Evolutionary conservation across 139 green algal species (phyloP).

Genomic region (Zygnema circumcarinatum): DNA sequence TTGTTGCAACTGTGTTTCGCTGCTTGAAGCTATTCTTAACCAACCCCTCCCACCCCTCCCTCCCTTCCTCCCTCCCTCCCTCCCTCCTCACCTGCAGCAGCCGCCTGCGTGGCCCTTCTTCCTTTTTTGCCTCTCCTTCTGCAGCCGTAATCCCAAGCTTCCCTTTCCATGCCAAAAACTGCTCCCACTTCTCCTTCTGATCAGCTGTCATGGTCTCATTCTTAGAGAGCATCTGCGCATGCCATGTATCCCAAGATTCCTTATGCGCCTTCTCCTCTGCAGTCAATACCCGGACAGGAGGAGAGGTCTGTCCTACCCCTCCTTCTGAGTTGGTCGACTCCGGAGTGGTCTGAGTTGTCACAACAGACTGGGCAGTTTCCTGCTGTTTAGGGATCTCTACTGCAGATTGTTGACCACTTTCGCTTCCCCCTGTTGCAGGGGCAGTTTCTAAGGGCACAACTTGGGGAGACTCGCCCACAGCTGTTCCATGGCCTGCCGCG

Average conservation of each 20-base stretch:
- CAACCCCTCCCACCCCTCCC: not conserved
- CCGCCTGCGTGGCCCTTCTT: not conserved
- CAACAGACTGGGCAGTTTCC: no score
- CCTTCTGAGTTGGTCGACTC: no score
- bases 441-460: no score
- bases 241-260: not conserved
- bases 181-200: conserved; percentile 26
- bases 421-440: no score
- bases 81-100: not conserved
- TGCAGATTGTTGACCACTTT: no score
- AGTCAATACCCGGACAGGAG: no score
- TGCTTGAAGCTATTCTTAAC: no score
- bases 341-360: no score
- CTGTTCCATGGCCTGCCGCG: not conserved
- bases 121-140: not conserved
- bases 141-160: not conserved
- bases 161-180: conserved; percentile 2
- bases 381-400: no score
- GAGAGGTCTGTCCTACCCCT: no score
- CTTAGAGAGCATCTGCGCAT: not conserved
- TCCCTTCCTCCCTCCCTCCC: not conserved
- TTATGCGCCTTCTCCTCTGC: not conserved
- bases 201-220: not conserved
- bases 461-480: no score
- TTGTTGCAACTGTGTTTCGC: no score